These are phyloP conservation scores for Fraxinus velutina DNA, from an alignment of 305 asterid species.

Conservation along the genomic window DNA sequence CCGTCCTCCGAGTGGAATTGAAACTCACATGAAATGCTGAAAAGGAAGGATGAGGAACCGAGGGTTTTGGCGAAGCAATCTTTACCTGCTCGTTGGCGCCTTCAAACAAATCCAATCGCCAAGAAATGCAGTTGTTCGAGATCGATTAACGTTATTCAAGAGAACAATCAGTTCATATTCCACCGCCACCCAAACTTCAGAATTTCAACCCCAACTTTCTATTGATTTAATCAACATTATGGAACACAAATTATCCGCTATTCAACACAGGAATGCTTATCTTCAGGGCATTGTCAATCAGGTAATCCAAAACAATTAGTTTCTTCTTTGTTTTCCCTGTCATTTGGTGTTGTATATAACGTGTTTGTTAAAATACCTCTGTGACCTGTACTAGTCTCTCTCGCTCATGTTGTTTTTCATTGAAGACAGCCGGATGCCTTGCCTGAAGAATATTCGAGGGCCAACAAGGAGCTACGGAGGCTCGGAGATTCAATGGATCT, in stretches of 20 bases:
- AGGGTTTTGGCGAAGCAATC: slow-evolving; percentile 26
- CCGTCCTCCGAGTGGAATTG: not conserved
- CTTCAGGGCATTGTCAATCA: slow-evolving; percentile 55
- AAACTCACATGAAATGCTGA: not conserved
- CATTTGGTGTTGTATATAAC: not conserved
- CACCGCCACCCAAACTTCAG: slow-evolving; percentile 32
- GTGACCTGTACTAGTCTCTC: slow-evolving; percentile 15
- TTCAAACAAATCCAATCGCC: slow-evolving; percentile 20
- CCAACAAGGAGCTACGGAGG: slow-evolving; percentile 82
- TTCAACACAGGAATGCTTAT: slow-evolving; percentile 56
- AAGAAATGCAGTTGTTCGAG: not conserved
- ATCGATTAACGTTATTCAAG: slow-evolving; percentile 13
- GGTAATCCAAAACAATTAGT: slow-evolving; percentile 31
- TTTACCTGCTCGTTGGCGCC: slow-evolving; percentile 13
- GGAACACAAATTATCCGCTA: slow-evolving; percentile 64
- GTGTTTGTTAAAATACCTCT: slow-evolving; percentile 29
- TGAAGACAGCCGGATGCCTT: slow-evolving; percentile 70
- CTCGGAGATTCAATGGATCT: slow-evolving; percentile 57
- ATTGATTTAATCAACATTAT: slow-evolving; percentile 63
- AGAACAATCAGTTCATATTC: slow-evolving; percentile 21
- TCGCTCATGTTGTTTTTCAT: slow-evolving; percentile 18
- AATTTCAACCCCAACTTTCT: slow-evolving; percentile 55
- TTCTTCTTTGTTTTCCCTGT: not conserved
- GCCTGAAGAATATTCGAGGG: slow-evolving; percentile 66
- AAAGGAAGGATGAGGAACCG: slow-evolving; percentile 25